Percentiles rank a stretch among this genome's conserved stretches.
Conservation (phyloP, 495 filamentous ascomycete genomes). For the Aspergillus avenaceus region DNA sequence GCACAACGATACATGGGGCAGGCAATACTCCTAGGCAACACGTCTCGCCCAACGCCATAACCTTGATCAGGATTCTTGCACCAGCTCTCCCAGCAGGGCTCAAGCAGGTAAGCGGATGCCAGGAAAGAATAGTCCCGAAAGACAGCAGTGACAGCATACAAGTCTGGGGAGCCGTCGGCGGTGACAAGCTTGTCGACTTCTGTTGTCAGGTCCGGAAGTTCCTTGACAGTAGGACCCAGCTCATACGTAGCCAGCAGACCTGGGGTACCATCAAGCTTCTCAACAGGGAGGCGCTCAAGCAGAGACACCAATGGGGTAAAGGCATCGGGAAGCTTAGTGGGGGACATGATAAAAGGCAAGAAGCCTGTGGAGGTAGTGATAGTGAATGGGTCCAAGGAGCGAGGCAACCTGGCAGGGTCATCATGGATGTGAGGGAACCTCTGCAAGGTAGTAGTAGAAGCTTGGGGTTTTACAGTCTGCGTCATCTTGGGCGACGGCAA, state of each 20-base stretch:
- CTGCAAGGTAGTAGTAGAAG: conserved; percentile 39
- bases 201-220: conserved; percentile 70
- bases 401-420: conserved; percentile 56
- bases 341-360: conserved; percentile 38
- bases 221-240: conserved; percentile 65
- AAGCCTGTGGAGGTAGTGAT: conserved; percentile 83
- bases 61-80: conserved; percentile 56
- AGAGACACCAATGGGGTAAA: conserved; percentile 68
- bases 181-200: conserved; percentile 62
- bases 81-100: conserved; percentile 79
- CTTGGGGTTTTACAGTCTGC: conserved; percentile 26
- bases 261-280: conserved; percentile 60
- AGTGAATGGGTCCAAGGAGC: conserved; percentile 65
- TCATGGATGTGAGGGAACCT: conserved; percentile 55
- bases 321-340: conserved; percentile 50
- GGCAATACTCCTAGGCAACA: conserved; percentile 65
- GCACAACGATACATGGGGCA: conserved; percentile 74
- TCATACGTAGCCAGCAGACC: conserved; percentile 71
- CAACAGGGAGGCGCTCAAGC: conserved; percentile 70
- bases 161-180: conserved; percentile 49
- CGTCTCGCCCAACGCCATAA: conserved; percentile 71
- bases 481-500: conserved; percentile 23
- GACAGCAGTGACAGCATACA: conserved; percentile 72
- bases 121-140: conserved; percentile 90
- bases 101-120: conserved; percentile 82